phyloP scores from a whole-genome alignment of 2,329 filamentous ascomycete genomes.

The Lithohypha guttulata region DNA sequence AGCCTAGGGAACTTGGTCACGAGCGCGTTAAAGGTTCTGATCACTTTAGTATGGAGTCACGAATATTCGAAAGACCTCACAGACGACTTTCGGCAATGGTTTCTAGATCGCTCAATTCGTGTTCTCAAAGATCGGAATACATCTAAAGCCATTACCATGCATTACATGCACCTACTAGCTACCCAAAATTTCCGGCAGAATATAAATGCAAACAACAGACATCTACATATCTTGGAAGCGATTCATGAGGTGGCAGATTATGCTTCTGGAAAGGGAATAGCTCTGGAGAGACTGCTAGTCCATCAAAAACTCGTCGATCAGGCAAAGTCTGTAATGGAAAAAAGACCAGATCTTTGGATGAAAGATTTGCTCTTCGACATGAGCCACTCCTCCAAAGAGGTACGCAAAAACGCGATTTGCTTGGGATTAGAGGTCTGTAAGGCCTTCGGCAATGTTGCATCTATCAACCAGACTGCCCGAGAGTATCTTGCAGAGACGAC shows the following conservation, averaged over 20 bases:
- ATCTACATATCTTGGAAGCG: slow-evolving; percentile 58
- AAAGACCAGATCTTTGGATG: slow-evolving; percentile 64
- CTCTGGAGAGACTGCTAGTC: slow-evolving; percentile 64
- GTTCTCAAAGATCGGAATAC: slow-evolving; percentile 57
- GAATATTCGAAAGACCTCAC: slow-evolving; percentile 60
- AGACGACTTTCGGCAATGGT: slow-evolving; percentile 66
- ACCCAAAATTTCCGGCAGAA: slow-evolving; percentile 67
- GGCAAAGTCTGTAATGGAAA: slow-evolving; percentile 57
- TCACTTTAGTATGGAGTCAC: slow-evolving; percentile 63
- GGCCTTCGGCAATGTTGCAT: slow-evolving; percentile 56
- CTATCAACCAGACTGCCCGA: slow-evolving; percentile 54
- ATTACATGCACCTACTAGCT: slow-evolving; percentile 69
- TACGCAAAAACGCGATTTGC: slow-evolving; percentile 61
- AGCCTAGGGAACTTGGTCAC: slow-evolving; percentile 49
- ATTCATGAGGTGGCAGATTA: slow-evolving; percentile 63
- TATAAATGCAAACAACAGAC: slow-evolving; percentile 33
- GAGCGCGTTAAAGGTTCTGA: slow-evolving; percentile 67
- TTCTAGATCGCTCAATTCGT: slow-evolving; percentile 70
- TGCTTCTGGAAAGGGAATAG: slow-evolving; percentile 68
- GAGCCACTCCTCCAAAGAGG: slow-evolving; percentile 66
- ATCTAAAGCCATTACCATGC: slow-evolving; percentile 67
- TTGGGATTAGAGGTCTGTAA: slow-evolving; percentile 63
- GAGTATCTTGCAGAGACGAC: slow-evolving; percentile 40
- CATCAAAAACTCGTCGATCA: slow-evolving; percentile 70
- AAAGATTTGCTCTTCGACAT: slow-evolving; percentile 72